Evolutionary conservation across 2,329 filamentous ascomycete species (phyloP), one percentile per base, ranked within the genome.

Genomic region (Arthrinium phaeospermum): DNA sequence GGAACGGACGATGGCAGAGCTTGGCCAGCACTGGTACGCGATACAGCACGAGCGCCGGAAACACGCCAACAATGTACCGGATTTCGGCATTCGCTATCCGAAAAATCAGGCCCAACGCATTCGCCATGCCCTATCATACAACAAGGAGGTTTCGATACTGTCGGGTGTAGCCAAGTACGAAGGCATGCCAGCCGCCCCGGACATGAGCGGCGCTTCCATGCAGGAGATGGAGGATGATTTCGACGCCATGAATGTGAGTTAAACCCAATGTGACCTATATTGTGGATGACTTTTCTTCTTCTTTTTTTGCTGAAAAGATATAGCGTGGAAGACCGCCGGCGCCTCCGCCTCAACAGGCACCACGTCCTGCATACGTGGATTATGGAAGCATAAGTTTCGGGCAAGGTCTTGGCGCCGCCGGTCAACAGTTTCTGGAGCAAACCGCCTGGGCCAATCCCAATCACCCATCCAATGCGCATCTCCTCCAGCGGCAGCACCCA

Each of bases 401-500:
- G 27, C 79, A 84, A 78, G 84, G 85, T 77, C 82, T 90, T 73
- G 88, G 89, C 77, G 89, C 92, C 51, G 93, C 93, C 34, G 93
- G 94, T 77, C 94, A 97, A 81, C 93, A 96, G 75, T 97, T 96
- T 77, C 88, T 97, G 71, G 94, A 97, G 78, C 92, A 96, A 76
- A 97, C 94, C 6, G 93, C 95, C 0, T 98, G 95, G 95, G 94
- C 95, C 47, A 97, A 97, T 79, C 94, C 95, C 24, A 94, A 96
- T 76, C 92, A 94, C 79, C 91, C 92, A 8, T 88, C 91, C 13
- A 91, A 94, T 79, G 82, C 81, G 22, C 80, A 81, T 76, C 75
- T 82, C 73, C 74, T 82, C 51, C 82, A 84, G 70, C 79, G 83
- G 53, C 84, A 86, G 73, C 79, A 82, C 69, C 79, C 82, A 6